Conservation (phyloP, 139 green algal genomes). For the Coelastrella sp. region DNA sequence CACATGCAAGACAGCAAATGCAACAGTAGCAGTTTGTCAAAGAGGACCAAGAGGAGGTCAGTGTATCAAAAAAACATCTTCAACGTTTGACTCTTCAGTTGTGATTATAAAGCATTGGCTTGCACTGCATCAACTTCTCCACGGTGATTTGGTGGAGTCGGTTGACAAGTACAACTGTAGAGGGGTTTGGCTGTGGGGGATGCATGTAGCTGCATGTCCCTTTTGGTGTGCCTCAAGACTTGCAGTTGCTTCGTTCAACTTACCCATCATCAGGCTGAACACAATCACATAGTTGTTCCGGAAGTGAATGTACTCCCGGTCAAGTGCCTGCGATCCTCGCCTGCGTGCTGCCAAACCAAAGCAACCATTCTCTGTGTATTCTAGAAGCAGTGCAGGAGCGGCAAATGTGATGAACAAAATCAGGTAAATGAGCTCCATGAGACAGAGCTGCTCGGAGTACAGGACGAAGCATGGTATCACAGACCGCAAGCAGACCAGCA, state of each 20-base stretch:
- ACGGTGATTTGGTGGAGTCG: too few relatives aligned
- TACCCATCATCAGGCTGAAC: constrained; percentile 98
- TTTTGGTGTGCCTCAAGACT: neutral
- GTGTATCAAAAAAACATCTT: neutral
- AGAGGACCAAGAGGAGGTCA: neutral
- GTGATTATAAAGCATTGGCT: too few relatives aligned
- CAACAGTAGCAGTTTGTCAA: neutral
- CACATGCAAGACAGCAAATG: too few relatives aligned
- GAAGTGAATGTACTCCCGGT: constrained; percentile 62
- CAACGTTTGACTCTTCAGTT: too few relatives aligned
- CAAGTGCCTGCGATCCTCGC: constrained; percentile 5
- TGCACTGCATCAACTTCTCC: too few relatives aligned
- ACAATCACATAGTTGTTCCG: constrained; percentile 94
- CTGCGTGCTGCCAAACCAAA: constrained; percentile 22
- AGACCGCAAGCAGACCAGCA: neutral
- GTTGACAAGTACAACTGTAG: too few relatives aligned
- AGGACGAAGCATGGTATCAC: neutral
- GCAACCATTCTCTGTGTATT: constrained; percentile 36
- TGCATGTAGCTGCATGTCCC: neutral
- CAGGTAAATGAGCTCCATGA: constrained; percentile 23
- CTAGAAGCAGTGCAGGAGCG: constrained; percentile 15
- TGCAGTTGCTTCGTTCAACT: constrained; percentile 1
- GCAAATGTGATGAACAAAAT: constrained; percentile 10
- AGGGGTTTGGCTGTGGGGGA: too few relatives aligned
- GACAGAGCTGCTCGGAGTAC: neutral